Base-by-base conservation (phyloP, 2,329 filamentous ascomycete species). In the Acephala macrosclerotiorum region DNA sequence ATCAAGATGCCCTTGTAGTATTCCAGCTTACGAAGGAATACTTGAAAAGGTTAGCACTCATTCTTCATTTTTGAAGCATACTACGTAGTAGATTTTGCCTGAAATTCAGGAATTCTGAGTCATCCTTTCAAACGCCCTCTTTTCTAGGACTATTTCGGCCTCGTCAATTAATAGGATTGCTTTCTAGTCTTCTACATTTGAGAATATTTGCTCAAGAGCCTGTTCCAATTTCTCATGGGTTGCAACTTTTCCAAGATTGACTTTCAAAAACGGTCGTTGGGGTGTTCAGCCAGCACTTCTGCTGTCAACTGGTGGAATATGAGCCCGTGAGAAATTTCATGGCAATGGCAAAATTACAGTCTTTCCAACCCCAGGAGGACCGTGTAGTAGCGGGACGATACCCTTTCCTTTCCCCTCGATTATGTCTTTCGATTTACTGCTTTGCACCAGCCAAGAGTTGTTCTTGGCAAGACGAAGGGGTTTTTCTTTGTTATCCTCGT, bases 31-130 rank as follows among this genome's bases (percentile, higher is more conserved):
- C 53, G 53, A 2, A 57, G 53, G 29, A 57, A 57, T 14, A 57
- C 53, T n/a, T 38, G 36, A 8, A 8, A 38, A 8, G 36, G 36
- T 38, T 38, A 38, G 36, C 36, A 38, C 7, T 38, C 7, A 7
- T 38, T 38, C 14, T 38, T 7, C 36, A 8, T 7, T 14, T 38
- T 7, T 38, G n/a, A n/a, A n/a, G n/a, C n/a, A n/a, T n/a, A n/a
- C n/a, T n/a, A n/a, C 36, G 14, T 38, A 7, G 36, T 38, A 7
- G 14, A 38, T 14, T 14, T 38, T 38, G 14, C 36, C 36, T 64
- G 78, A 57, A 14, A 81, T 79, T 8, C 85, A 76, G 45, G 53
- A 57, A 18, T 57, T 57, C 53, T 57, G 53, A 29, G 45, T 47
- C 60, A 66, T 66, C 22, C 66, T 53, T 7, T 66, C 66, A 26